Evolutionary conservation across 106 monocot species (phyloP).

Genomic region (Allium cepa): DNA sequence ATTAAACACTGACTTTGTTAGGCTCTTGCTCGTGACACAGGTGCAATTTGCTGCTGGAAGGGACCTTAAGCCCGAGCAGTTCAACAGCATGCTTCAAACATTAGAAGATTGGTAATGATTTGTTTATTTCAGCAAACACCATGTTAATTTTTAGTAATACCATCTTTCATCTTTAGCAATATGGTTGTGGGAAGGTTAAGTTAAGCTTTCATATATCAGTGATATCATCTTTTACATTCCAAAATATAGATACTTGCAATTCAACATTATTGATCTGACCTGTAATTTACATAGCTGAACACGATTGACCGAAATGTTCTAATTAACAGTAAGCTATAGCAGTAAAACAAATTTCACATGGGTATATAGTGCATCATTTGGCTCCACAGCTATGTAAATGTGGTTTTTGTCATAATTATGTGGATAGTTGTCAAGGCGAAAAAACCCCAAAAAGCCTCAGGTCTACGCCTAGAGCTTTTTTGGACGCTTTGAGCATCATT

Average conservation of each 20-base stretch:
- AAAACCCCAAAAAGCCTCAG: too few species aligned
- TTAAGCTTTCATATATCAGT: background rate
- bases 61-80: conserved; percentile 78
- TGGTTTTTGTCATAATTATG: too few species aligned
- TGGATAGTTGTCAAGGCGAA: too few species aligned
- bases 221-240: background rate
- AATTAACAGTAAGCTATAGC: too few species aligned
- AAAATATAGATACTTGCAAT: background rate
- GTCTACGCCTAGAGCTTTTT: too few species aligned
- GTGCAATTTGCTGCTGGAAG: conserved; percentile 98
- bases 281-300: background rate
- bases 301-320: too few species aligned
- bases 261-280: background rate
- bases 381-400: too few species aligned
- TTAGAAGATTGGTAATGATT: conserved; percentile 60
- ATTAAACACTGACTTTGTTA: background rate
- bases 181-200: background rate
- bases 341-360: too few species aligned
- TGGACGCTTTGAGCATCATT: too few species aligned
- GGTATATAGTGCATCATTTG: too few species aligned
- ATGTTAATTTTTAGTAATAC: background rate
- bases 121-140: background rate
- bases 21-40: conserved; percentile 31
- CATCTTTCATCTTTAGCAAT: background rate
- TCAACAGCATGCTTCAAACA: conserved; percentile 74